A percentile compares a stretch with the other conserved stretches of the same genome.
These are phyloP conservation scores for Paramarasmius palmivorus DNA, from an alignment of 1,284 basidiomycete genomes.

Conservation along the genomic window DNA sequence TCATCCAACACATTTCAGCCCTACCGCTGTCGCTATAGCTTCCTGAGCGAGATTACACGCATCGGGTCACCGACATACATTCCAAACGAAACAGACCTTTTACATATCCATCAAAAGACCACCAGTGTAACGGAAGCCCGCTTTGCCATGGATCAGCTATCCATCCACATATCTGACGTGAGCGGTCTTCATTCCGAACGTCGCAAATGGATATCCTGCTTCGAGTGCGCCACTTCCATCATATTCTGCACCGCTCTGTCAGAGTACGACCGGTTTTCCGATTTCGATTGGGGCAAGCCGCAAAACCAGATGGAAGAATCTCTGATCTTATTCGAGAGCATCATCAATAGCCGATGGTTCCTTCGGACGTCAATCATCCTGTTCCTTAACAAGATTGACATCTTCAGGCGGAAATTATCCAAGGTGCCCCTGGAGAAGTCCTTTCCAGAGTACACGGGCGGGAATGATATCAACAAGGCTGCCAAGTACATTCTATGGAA, in stretches of 20 bases:
- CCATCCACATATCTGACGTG: slow-evolving; percentile 94
- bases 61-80: slow-evolving; percentile 81
- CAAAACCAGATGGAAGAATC: slow-evolving; percentile 93
- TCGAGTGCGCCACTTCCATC: slow-evolving; percentile 92
- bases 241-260: slow-evolving; percentile 94
- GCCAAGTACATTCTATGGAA: slow-evolving; percentile 97
- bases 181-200: slow-evolving; percentile 91
- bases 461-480: slow-evolving; percentile 94
- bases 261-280: slow-evolving; percentile 97
- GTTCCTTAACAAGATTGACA: slow-evolving; percentile 96
- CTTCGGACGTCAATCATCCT: slow-evolving; percentile 88
- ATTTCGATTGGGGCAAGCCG: not conserved
- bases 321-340: slow-evolving; percentile 89
- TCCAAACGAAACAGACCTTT: slow-evolving; percentile 87
- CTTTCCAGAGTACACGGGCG: slow-evolving; percentile 94
- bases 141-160: slow-evolving; percentile 66
- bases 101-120: slow-evolving; percentile 88
- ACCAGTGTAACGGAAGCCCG: slow-evolving; percentile 92
- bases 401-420: slow-evolving; percentile 91
- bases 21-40: slow-evolving; percentile 54
- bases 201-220: slow-evolving; percentile 96
- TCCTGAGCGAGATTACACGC: slow-evolving; percentile 83
- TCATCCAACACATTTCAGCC: slow-evolving; percentile 59
- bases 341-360: slow-evolving; percentile 99
- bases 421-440: slow-evolving; percentile 87